Base-by-base conservation (phyloP, 129 eudicot genomes). In the Ambrosia trifida region DNA sequence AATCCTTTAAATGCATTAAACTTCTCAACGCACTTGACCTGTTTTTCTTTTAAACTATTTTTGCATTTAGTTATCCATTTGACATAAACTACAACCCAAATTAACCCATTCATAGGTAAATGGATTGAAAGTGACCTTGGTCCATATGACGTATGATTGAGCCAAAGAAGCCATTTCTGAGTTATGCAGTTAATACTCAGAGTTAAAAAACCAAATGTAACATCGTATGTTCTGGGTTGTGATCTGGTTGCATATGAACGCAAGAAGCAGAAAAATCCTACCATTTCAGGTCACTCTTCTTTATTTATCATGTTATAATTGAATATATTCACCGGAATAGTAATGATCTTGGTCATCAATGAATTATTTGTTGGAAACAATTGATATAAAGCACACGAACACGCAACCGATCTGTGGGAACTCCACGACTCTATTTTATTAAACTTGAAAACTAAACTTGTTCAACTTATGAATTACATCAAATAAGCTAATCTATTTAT, bases 211-310 rank as follows among this genome's bases (percentile, higher is more conserved):
- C 70, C 91, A 13, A 81, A 87, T 59, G 86, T 84, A 30, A 80
- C 81, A 12, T 91, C 94, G 33, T 86, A 88, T 79, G 94, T 91
- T 73, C 72, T 91, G 66, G 96, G 88, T 76, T 88, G 97, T 46
- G 97, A 91, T 79, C 66, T 88, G 68, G 97, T 88, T 70, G 97
- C 97, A 40, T 88, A 86, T 64, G 97, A 91, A 60, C 96, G 93
- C 36, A 89, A 84, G 81, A 88, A 88, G 82, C 82, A 88, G 72
- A 91, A 83, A 83, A 74, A 88, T 91, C 77, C 85, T 79, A 60
- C 96, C 97, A 20, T 86, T 91, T 72, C 94, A 91, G 97, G 96
- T 91, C 50, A 59, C 11, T 62, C 2, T 12, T 30, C 2, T 30
- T 5, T 59, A 7, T 57, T 62, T 2, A 24, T 47, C 16, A 47